Percentiles rank a stretch among this genome's conserved stretches.
Evolutionary conservation across 2,329 filamentous ascomycete genomes (phyloP).

Genomic region (Leptographium wingfieldii): DNA sequence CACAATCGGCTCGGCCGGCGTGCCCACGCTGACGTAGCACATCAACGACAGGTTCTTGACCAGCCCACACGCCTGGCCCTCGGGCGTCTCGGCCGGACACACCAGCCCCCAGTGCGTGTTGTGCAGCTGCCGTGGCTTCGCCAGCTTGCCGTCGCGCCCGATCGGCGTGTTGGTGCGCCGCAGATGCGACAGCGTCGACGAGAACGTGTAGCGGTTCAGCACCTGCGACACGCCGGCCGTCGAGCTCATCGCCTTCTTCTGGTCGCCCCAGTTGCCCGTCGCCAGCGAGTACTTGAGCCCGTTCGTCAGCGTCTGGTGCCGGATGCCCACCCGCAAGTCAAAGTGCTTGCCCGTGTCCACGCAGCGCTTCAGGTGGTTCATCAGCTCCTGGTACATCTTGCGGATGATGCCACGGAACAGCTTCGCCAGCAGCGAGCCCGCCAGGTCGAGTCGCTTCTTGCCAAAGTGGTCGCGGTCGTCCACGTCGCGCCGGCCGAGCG

Average conservation of each 20-base stretch:
- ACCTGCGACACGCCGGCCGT: constrained; percentile 98
- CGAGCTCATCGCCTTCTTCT: constrained; percentile 92
- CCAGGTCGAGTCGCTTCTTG: constrained; percentile 94
- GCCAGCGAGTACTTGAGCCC: constrained; percentile 94
- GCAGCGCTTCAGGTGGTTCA: constrained; percentile 81
- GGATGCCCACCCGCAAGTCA: constrained; percentile 81
- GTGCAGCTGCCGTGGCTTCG: constrained; percentile 93
- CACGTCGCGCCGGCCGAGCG: constrained; percentile 80
- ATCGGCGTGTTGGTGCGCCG: constrained; percentile 96
- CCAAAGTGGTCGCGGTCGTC: constrained; percentile 98
- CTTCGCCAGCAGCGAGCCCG: constrained; percentile 88
- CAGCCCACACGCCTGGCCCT: constrained; percentile 94
- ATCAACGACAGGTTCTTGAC: constrained; percentile 97
- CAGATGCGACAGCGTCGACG: constrained; percentile 92
- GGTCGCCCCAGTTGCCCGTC: constrained; percentile 98
- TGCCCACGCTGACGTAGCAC: constrained; percentile 96
- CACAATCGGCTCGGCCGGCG: constrained; percentile 76
- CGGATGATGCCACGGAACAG: constrained; percentile 87
- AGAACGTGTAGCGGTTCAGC: constrained; percentile 93
- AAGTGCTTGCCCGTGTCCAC: constrained; percentile 85
- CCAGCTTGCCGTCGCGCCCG: constrained; percentile 93
- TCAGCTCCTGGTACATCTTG: constrained; percentile 81
- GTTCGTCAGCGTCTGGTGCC: constrained; percentile 80
- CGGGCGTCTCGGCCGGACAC: constrained; percentile 92
- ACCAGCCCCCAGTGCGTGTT: constrained; percentile 98